phyloP scores from a whole-genome alignment of 768 basidiomycete species.

The Trametopsis cervina region DNA sequence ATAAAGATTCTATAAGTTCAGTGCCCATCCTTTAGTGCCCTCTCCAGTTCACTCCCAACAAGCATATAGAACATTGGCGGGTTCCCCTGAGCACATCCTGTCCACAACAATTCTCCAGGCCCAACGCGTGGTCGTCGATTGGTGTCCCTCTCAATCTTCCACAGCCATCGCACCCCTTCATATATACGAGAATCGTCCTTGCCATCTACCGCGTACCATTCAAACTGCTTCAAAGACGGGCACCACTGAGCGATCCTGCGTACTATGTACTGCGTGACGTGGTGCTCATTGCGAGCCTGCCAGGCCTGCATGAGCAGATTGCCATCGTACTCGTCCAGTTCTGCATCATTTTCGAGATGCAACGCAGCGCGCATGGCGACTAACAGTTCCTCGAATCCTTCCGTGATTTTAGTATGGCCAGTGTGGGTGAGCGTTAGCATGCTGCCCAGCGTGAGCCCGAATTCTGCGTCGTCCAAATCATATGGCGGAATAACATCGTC shows the following conservation, averaged over 20 bases:
- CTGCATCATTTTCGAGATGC: not conserved
- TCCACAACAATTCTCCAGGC: slow-evolving; percentile 3
- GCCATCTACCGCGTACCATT: slow-evolving; percentile 11
- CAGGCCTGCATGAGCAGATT: slow-evolving; percentile 1
- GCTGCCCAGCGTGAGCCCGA: not conserved
- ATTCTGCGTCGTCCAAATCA: not conserved
- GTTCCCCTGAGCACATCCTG: not conserved
- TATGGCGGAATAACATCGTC: not conserved
- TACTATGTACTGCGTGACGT: too few relatives aligned
- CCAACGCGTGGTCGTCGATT: not conserved
- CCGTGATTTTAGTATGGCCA: not conserved
- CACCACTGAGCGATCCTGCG: too few relatives aligned
- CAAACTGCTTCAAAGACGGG: slow-evolving; percentile 10
- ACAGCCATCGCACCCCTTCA: slow-evolving; percentile 1
- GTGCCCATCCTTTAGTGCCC: not conserved
- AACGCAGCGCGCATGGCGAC: not conserved
- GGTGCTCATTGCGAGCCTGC: not conserved
- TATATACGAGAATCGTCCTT: too few relatives aligned
- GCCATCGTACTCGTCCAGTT: slow-evolving; percentile 1
- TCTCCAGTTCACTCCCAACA: slow-evolving; percentile 11
- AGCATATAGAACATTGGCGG: not conserved
- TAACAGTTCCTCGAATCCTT: not conserved
- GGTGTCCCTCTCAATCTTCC: slow-evolving; percentile 6
- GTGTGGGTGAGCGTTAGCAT: not conserved
- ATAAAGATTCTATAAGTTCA: too few relatives aligned